Percentiles rank a stretch among this genome's conserved stretches.
Conservation (phyloP, 2,329 filamentous ascomycete species). For the Didymella pomorum region DNA sequence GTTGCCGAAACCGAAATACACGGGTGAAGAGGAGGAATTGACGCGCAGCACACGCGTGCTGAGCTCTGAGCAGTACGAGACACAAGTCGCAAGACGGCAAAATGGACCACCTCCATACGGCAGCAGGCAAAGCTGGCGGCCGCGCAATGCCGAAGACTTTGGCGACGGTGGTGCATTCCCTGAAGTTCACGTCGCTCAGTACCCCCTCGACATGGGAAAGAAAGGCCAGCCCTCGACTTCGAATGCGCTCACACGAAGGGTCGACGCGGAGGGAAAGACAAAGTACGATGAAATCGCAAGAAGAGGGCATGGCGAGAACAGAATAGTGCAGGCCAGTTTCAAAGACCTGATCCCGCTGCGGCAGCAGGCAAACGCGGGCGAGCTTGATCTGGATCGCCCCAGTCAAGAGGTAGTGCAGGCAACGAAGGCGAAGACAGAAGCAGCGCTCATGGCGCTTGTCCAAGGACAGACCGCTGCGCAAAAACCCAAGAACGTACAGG, state of each 20-base stretch:
- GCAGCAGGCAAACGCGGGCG: slow-evolving; percentile 90
- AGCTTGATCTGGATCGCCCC: slow-evolving; percentile 85
- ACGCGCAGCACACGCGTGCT: slow-evolving; percentile 85
- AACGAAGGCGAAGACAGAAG: slow-evolving; percentile 87
- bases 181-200: slow-evolving; percentile 91
- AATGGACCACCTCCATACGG: slow-evolving; percentile 88
- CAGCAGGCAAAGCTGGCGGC: slow-evolving; percentile 88
- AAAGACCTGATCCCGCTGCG: slow-evolving; percentile 95
- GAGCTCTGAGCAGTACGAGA: slow-evolving; percentile 79
- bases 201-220: slow-evolving; percentile 92
- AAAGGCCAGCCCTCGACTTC: slow-evolving; percentile 68
- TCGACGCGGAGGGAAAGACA: slow-evolving; percentile 89
- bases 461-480: slow-evolving; percentile 87
- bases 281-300: slow-evolving; percentile 96
- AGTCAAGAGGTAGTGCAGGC: slow-evolving; percentile 83
- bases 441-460: slow-evolving; percentile 82
- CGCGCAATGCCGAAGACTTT: slow-evolving; percentile 87
- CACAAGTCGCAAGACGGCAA: slow-evolving; percentile 76
- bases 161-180: slow-evolving; percentile 96
- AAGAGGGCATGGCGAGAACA: slow-evolving; percentile 82
- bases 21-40: slow-evolving; percentile 85
- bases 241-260: slow-evolving; percentile 91
- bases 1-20: slow-evolving; percentile 89
- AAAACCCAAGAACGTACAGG: slow-evolving; percentile 93
- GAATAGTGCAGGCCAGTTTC: slow-evolving; percentile 93